Evolutionary conservation across 2,329 filamentous ascomycete genomes (phyloP), one percentile per base, ranked within the genome.

Genomic region (Cadophora sp.): DNA sequence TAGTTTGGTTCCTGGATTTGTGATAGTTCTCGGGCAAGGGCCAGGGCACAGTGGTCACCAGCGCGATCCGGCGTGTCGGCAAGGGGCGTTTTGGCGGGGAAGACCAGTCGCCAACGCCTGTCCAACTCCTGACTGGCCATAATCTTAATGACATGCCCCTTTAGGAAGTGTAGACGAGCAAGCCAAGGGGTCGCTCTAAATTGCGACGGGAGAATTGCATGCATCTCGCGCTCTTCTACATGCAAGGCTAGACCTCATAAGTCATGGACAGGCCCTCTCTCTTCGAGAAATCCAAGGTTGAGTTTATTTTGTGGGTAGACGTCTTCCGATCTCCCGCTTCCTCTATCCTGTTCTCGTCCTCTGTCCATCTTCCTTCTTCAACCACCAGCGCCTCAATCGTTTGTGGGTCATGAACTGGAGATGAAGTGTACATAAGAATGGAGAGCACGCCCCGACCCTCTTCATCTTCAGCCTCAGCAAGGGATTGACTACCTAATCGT

Each of bases 361-460:
- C 27, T 56, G n/a, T 22, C 27, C 31, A 27, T 37, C 60, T 60
- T 55, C 27, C 51, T 1, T 31, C 59, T 48, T 43, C 34, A 50
- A 14, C 31, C 31, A 27, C 46, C 37, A 50, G 59, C 59, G 43
- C 59, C 27, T 43, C 60, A 19, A 16, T n/a, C 27, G 53, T n/a
- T 24, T 22, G 46, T 48, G 40, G 40, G 26, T 14, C 58, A 26
- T 22, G 16, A n/a, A 27, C 8, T 27, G 31, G 56, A 43, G 27
- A 60, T 43, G 34, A 43, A 60, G 19, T 9, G 26, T 62, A 66
- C 64, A 66, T 66, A 66, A 65, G 31, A 22, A 65, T 66, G 56
- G n/a, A 61, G 22, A 14, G 34, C 24, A 34, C 24, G 46, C 31
- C 58, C 50, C 48, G 34, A 59, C 22, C 29, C 26, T 4, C 46